Conservation (phyloP, 345 rosid species). For the Ricinus communis region DNA sequence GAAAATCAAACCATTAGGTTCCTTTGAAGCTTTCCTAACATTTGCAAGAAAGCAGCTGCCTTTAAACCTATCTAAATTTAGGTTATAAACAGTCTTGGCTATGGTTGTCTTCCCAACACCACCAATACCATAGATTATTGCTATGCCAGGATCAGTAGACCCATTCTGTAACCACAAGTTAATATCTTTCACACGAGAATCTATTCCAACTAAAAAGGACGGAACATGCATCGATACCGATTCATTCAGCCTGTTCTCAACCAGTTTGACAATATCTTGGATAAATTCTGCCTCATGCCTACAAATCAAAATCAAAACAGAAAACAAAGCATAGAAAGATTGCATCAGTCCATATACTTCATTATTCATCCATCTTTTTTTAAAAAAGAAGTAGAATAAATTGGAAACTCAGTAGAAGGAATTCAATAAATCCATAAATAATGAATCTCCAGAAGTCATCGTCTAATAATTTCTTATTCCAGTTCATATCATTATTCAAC, state of each 20-base stretch:
- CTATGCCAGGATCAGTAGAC: constrained; percentile 8
- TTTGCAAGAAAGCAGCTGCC: constrained; percentile 30
- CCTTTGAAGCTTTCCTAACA: constrained; percentile 18
- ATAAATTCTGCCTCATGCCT: constrained; percentile 21
- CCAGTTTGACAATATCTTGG: constrained; percentile 14
- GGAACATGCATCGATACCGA: constrained; percentile 9
- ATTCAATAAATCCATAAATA: background rate
- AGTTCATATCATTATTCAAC: background rate
- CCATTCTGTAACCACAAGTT: constrained; percentile 26
- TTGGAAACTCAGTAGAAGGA: background rate
- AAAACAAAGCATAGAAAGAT: background rate
- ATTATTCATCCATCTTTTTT: background rate
- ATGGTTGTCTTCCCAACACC: constrained; percentile 24
- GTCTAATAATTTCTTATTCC: too few species aligned
- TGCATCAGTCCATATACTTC: background rate
- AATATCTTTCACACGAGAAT: constrained; percentile 11
- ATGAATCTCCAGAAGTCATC: too few species aligned
- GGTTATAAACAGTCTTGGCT: constrained; percentile 23
- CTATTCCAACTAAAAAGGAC: constrained; percentile 25
- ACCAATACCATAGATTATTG: constrained; percentile 28
- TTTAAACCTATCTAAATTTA: constrained; percentile 24
- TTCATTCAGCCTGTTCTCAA: constrained; percentile 9
- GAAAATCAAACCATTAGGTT: constrained; percentile 10
- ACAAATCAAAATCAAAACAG: background rate
- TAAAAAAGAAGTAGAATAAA: too few species aligned